Base-by-base conservation (phyloP, 805 yeast species). In the Cyberlindnera americana region DNA sequence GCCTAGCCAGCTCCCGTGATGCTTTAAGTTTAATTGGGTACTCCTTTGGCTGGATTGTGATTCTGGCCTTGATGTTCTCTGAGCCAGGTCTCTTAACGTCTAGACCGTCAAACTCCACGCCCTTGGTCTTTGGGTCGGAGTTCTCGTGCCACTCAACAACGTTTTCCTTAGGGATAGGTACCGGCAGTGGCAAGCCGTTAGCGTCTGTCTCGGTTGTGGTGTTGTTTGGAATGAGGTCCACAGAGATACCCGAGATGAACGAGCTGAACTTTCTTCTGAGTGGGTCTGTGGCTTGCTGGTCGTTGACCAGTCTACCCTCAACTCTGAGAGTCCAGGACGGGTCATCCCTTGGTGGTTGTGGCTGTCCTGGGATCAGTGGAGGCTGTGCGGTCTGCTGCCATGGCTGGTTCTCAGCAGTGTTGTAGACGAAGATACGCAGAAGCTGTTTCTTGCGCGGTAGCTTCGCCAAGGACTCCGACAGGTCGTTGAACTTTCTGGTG, bases 101-200 rank as follows among this genome's bases (percentile, higher is more conserved):
- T 41, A 93, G 64, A 1, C 95, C 97, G 61, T 93, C 98, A 59
- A 91, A 91, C 38, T 79, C 77, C 0, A 73, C 74, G 14, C 43
- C 37, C 13, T 67, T 59, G 41, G 62, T 57, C 28, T 62, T 61
- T 5, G 71, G 62, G 43, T 80, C 83, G 3, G 39, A 41, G 15
- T 48, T 45, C 49, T 83, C 90, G 61, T 89, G 90, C 99, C 99
- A 93, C 61, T 93, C 97, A 31, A 91, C 77, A 12, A 83, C 60
- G 19, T 65, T 53, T 15, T 64, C 66, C 35, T 46, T 47, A 7
- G 48, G 44, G 9, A 38, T 41, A 7, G 44, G 30, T 6, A 36
- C 19, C 26, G 45, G 40, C 18, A 33, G 34, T 17, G 33, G 33
- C 5, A n/a, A 4, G 16, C 25, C 25, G 18, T 30, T 30, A 12